Percentiles rank a stretch among this genome's conserved stretches.
Evolutionary conservation across 1,284 basidiomycete genomes (phyloP).

Genomic region (Hemileia vastatrix): DNA sequence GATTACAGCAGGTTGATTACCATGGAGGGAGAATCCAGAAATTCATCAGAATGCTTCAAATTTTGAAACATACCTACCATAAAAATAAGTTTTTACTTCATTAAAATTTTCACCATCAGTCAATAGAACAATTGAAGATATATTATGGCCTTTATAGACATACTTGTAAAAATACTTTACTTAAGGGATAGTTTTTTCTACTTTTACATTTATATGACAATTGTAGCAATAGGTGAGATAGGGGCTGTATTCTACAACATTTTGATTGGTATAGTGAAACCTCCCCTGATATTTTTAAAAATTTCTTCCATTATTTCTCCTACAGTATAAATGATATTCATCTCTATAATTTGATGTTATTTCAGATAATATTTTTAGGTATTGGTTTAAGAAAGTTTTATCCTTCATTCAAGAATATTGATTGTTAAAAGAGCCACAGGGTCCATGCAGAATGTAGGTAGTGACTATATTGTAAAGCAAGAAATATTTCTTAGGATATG

Average conservation of each 20-base stretch:
- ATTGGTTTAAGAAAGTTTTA: no score
- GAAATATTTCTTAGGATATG: not conserved
- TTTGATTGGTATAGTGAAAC: no score
- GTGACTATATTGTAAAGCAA: not conserved
- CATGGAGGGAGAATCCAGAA: not conserved
- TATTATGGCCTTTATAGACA: conserved; percentile 6
- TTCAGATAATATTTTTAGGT: not conserved
- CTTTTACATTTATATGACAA: conserved; percentile 11
- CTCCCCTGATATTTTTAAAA: not conserved
- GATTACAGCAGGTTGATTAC: not conserved
- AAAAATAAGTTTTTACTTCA: no score
- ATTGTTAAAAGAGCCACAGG: not conserved
- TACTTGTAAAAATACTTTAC: conserved; percentile 15
- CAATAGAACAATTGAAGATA: not conserved
- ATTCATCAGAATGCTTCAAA: not conserved
- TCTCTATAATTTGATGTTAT: not conserved
- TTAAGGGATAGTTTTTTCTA: not conserved
- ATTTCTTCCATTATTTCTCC: not conserved
- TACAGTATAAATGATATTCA: not conserved
- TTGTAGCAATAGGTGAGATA: not conserved
- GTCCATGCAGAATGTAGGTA: not conserved
- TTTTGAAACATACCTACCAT: no score
- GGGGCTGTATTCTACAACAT: not conserved
- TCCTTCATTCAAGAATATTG: not conserved
- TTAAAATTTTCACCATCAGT: not conserved